A percentile compares a stretch with the other conserved stretches of the same genome.
Evolutionary conservation across 1,284 basidiomycete genomes (phyloP).

Genomic region (Agaricales sp.): DNA sequence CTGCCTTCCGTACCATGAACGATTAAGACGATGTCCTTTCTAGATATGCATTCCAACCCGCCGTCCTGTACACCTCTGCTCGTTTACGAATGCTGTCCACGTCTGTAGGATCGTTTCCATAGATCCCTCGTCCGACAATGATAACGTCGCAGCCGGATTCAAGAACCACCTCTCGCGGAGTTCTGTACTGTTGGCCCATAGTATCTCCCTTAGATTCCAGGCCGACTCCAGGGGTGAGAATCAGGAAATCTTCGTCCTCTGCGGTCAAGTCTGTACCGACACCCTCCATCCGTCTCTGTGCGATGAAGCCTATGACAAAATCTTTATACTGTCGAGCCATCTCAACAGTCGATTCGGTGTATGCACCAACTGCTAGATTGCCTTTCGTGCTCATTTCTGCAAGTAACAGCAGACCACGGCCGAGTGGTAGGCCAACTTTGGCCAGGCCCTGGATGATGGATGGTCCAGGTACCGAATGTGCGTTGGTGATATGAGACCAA

Average conservation of each 20-base stretch:
- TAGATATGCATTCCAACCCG: constrained; percentile 90
- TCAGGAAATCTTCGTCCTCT: constrained; percentile 70
- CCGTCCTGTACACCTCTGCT: constrained; percentile 75
- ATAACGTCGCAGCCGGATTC: constrained; percentile 94
- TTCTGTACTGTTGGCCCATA: constrained; percentile 96
- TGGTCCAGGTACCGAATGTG: constrained; percentile 91
- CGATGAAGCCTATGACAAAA: constrained; percentile 95
- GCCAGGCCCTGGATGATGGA: constrained; percentile 86
- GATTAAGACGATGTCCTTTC: constrained; percentile 23
- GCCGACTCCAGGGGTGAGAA: constrained; percentile 91
- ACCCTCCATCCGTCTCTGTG: constrained; percentile 74
- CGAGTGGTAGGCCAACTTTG: constrained; percentile 76
- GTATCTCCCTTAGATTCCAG: constrained; percentile 76
- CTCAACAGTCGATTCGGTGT: constrained; percentile 78
- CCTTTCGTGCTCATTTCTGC: constrained; percentile 97
- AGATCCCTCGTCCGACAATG: constrained; percentile 95
- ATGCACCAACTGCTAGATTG: constrained; percentile 74
- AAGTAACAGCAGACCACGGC: constrained; percentile 83
- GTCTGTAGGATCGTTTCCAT: constrained; percentile 55
- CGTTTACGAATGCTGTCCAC: constrained; percentile 52
- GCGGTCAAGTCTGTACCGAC: constrained; percentile 29
- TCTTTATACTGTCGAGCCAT: constrained; percentile 78
- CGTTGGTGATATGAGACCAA: constrained; percentile 98
- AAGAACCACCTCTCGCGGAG: constrained; percentile 77
- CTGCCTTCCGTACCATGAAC: neutral